Conservation (phyloP, 257 asterid species). For the Perilla frutescens region DNA sequence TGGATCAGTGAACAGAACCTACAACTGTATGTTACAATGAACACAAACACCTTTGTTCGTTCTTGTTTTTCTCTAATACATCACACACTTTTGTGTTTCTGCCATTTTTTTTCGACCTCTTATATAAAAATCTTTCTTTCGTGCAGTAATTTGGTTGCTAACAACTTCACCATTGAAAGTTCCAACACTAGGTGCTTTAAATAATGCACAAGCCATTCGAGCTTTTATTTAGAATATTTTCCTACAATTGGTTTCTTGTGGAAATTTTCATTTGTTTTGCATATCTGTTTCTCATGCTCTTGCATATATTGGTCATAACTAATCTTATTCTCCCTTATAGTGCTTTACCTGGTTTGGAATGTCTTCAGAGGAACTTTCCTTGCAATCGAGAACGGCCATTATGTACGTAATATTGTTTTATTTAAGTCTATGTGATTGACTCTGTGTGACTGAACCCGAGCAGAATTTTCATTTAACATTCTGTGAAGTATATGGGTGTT, state of each 20-base stretch:
- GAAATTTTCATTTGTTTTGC: background rate
- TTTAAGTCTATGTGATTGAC: background rate
- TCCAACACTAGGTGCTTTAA: constrained; percentile 56
- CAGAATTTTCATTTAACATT: background rate
- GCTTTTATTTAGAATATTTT: background rate
- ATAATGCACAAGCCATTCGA: background rate
- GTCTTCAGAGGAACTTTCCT: constrained; percentile 78
- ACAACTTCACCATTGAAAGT: constrained; percentile 60
- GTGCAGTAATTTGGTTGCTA: constrained; percentile 71
- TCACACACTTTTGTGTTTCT: background rate
- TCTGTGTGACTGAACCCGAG: background rate
- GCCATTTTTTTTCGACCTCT: background rate
- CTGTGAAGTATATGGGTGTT: background rate
- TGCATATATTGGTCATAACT: constrained; percentile 13
- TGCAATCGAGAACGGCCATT: constrained; percentile 63
- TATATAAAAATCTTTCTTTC: constrained; percentile 8
- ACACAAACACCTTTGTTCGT: background rate
- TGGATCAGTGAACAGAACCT: constrained; percentile 59
- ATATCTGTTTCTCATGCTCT: background rate
- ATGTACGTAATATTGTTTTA: constrained; percentile 50
- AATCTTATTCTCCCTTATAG: constrained; percentile 41
- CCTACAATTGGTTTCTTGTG: background rate
- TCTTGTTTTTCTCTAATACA: constrained; percentile 15
- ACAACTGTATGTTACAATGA: constrained; percentile 55
- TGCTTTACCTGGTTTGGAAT: constrained; percentile 65